These are phyloP conservation scores for Firmiana major DNA, from an alignment of 345 rosid species.

Conservation along the genomic window DNA sequence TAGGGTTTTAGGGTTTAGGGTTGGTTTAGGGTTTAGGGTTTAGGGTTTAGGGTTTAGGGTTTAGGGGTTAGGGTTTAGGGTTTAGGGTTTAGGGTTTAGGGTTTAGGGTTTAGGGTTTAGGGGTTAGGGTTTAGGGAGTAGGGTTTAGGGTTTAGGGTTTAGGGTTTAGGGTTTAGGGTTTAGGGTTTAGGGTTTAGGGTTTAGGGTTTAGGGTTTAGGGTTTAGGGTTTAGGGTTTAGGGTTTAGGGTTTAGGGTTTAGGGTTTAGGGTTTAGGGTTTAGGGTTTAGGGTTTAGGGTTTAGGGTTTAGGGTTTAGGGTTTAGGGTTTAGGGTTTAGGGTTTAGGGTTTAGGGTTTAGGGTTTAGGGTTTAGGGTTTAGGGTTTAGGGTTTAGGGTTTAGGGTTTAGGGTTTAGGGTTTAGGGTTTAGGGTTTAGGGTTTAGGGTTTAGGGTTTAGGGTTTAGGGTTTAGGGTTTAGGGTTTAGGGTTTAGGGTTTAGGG, in stretches of 20 bases:
- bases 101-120: constrained; percentile 21
- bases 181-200: constrained; percentile 16
- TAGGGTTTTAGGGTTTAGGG: constrained; percentile 29
- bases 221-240: constrained; percentile 24
- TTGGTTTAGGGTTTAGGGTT: too few species aligned
- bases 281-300: constrained; percentile 27
- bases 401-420: constrained; percentile 18
- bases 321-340: constrained; percentile 24
- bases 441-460: constrained; percentile 24
- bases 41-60: constrained; percentile 20
- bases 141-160: constrained; percentile 1
- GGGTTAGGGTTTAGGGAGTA: too few species aligned
- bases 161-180: constrained; percentile 17
- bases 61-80: constrained; percentile 22
- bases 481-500: constrained; percentile 28
- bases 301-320: constrained; percentile 28
- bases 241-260: too few species aligned
- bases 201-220: constrained; percentile 17
- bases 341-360: constrained; percentile 23
- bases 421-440: constrained; percentile 30
- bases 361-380: constrained; percentile 17
- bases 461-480: constrained; percentile 18
- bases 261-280: too few species aligned
- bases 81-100: constrained; percentile 23
- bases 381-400: constrained; percentile 30